Percentiles rank a stretch among this genome's conserved stretches.
phyloP scores from a whole-genome alignment of 2,329 filamentous ascomycete genomes.

The Lachnellula occidentalis region DNA sequence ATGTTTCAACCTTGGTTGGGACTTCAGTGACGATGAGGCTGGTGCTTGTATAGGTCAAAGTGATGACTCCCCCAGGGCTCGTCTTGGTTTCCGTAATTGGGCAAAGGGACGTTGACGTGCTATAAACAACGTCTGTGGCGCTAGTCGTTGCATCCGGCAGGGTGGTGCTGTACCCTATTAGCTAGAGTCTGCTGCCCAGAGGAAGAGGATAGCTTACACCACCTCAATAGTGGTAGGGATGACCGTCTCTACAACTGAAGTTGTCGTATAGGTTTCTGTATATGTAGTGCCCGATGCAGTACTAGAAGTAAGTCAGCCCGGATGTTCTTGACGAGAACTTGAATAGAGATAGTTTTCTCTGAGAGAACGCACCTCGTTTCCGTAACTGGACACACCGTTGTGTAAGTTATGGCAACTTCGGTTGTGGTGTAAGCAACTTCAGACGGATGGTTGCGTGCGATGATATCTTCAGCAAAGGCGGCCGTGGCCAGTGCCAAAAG shows the following conservation, averaged over 20 bases:
- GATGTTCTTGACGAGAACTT: not conserved
- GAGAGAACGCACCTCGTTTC: conserved; percentile 16
- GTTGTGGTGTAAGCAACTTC: conserved; percentile 14
- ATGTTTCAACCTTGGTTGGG: conserved; percentile 11
- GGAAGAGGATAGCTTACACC: not conserved
- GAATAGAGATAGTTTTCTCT: not conserved
- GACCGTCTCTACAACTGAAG: conserved; percentile 3
- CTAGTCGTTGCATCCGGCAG: conserved; percentile 14
- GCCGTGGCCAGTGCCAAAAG: conserved; percentile 23
- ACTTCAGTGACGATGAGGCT: conserved; percentile 19
- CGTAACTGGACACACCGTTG: conserved; percentile 36
- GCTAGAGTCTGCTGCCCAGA: not conserved
- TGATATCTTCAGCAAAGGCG: conserved; percentile 16
- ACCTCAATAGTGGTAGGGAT: conserved; percentile 13
- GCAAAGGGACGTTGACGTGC: conserved; percentile 37
- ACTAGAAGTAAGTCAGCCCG: conserved; percentile 7
- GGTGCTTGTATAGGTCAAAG: conserved; percentile 25
- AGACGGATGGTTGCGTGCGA: conserved; percentile 8
- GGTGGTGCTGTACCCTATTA: conserved; percentile 5
- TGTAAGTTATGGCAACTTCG: conserved; percentile 19
- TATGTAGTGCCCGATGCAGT: conserved; percentile 35
- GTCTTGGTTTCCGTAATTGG: conserved; percentile 44
- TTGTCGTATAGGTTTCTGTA: conserved; percentile 39
- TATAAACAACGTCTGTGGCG: conserved; percentile 29
- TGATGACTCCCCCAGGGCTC: conserved; percentile 36